Conservation (phyloP, 1,139 yeast species). For the Suhomyces choctaworum region DNA sequence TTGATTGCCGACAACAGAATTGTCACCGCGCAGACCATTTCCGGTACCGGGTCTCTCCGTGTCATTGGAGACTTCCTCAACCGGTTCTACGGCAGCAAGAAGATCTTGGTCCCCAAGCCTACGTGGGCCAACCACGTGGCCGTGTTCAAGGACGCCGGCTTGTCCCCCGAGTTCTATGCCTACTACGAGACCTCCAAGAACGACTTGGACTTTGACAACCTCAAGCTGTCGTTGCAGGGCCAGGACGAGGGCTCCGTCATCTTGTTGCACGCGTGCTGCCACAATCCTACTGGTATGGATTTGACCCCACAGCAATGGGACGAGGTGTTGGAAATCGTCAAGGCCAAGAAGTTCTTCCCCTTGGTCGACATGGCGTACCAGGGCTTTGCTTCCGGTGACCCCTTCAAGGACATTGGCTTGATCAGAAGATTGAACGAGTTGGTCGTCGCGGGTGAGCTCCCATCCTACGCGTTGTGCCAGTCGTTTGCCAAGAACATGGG, state of each 20-base stretch:
- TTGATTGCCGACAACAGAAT: slow-evolving; percentile 50
- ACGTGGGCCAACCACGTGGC: slow-evolving; percentile 78
- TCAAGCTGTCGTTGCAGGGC: slow-evolving; percentile 41
- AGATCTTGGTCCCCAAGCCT: slow-evolving; percentile 63
- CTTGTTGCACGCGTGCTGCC: slow-evolving; percentile 91
- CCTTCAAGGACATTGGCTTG: slow-evolving; percentile 47
- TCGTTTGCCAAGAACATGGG: slow-evolving; percentile 98
- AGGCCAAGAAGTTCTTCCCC: slow-evolving; percentile 60
- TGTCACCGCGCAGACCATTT: slow-evolving; percentile 57
- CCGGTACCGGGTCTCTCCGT: slow-evolving; percentile 62
- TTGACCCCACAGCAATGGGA: slow-evolving; percentile 81
- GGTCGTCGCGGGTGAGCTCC: slow-evolving; percentile 46
- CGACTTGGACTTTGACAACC: slow-evolving; percentile 53
- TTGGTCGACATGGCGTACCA: slow-evolving; percentile 92
- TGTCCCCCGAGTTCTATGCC: slow-evolving; percentile 41
- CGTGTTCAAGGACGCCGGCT: slow-evolving; percentile 54
- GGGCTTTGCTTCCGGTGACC: slow-evolving; percentile 83
- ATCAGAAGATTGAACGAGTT: slow-evolving; percentile 52
- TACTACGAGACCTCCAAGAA: slow-evolving; percentile 58
- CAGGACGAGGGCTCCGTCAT: slow-evolving; percentile 62
- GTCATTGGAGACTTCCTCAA: slow-evolving; percentile 55
- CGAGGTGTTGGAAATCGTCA: slow-evolving; percentile 60
- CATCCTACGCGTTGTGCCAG: slow-evolving; percentile 73
- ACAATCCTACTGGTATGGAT: slow-evolving; percentile 95
- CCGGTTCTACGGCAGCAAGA: slow-evolving; percentile 45